A percentile compares a stretch with the other conserved stretches of the same genome.
Conservation (phyloP, 2,329 filamentous ascomycete genomes). For the Septoria petroselini region DNA sequence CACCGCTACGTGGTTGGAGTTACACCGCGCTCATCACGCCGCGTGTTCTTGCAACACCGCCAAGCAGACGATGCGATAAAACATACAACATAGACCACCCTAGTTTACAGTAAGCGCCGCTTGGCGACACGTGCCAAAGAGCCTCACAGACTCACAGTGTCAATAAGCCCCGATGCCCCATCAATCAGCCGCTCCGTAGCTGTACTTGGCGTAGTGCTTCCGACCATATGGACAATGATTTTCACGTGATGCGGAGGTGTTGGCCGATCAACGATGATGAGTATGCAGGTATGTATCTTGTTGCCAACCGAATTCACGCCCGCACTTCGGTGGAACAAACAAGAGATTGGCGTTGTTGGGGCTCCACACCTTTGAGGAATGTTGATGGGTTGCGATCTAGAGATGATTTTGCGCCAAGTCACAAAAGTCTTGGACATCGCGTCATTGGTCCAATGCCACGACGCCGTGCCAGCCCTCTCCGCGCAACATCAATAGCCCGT, state of each 20-base stretch:
- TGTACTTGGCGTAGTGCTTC: too few relatives aligned
- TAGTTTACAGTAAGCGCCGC: too few relatives aligned
- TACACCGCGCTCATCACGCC: too few relatives aligned
- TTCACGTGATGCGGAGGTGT: background rate
- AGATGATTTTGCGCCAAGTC: conserved; percentile 1
- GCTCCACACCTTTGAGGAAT: background rate
- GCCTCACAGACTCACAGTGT: too few relatives aligned
- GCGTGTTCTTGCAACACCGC: too few relatives aligned
- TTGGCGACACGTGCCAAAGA: background rate
- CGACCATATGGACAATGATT: background rate
- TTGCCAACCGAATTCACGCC: background rate
- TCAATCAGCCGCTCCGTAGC: too few relatives aligned
- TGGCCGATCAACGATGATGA: background rate
- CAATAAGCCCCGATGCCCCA: too few relatives aligned
- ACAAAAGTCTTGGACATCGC: conserved; percentile 3
- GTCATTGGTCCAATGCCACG: conserved; percentile 6
- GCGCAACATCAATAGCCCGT: background rate
- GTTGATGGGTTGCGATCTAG: background rate
- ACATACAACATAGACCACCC: too few relatives aligned
- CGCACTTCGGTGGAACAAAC: conserved; percentile 8
- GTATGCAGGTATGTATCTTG: background rate
- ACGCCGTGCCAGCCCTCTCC: conserved; percentile 2
- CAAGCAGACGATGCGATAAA: too few relatives aligned
- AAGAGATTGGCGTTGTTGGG: conserved; percentile 3
- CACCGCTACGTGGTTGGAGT: too few relatives aligned